Conservation (phyloP, 2,329 filamentous ascomycete species). For the Pseudogymnoascus sp. region DNA sequence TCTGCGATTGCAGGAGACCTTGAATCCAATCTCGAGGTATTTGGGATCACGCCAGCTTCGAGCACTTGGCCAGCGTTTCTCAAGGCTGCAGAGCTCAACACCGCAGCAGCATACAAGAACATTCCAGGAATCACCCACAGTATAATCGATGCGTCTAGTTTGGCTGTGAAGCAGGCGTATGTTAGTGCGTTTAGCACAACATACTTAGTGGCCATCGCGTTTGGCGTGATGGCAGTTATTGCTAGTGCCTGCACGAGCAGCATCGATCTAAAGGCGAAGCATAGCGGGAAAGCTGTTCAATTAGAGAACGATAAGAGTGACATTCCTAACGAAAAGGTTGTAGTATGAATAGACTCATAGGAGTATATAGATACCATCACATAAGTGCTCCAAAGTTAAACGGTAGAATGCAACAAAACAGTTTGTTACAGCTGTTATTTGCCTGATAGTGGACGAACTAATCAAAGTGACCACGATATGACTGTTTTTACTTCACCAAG, state of each 20-base stretch:
- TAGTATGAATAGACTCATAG: too few species aligned
- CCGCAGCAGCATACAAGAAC: conserved; percentile 27
- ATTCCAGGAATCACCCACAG: conserved; percentile 24
- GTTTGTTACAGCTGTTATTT: too few species aligned
- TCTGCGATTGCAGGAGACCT: conserved; percentile 15
- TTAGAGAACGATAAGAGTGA: too few species aligned
- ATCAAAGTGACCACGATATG: too few species aligned
- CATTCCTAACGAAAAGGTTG: too few species aligned
- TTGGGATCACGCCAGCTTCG: conserved; percentile 16
- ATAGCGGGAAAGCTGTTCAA: too few species aligned
- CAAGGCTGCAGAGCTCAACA: conserved; percentile 17
- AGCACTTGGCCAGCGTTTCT: conserved; percentile 18
- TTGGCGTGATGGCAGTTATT: conserved; percentile 27
- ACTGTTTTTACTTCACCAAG: too few species aligned
- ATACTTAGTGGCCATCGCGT: conserved; percentile 31
- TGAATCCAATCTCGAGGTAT: conserved; percentile 10
- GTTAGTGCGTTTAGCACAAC: conserved; percentile 28
- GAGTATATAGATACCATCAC: too few species aligned
- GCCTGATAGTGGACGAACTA: too few species aligned
- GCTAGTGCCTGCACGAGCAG: conserved; percentile 9
- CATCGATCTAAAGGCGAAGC: too few species aligned
- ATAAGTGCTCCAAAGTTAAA: too few species aligned
- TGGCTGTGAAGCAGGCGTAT: conserved; percentile 28
- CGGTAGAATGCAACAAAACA: too few species aligned
- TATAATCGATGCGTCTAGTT: conserved; percentile 22